A percentile compares a stretch with the other conserved stretches of the same genome.
These are phyloP conservation scores for Lippia alba DNA, from an alignment of 305 asterid species.

Conservation along the genomic window DNA sequence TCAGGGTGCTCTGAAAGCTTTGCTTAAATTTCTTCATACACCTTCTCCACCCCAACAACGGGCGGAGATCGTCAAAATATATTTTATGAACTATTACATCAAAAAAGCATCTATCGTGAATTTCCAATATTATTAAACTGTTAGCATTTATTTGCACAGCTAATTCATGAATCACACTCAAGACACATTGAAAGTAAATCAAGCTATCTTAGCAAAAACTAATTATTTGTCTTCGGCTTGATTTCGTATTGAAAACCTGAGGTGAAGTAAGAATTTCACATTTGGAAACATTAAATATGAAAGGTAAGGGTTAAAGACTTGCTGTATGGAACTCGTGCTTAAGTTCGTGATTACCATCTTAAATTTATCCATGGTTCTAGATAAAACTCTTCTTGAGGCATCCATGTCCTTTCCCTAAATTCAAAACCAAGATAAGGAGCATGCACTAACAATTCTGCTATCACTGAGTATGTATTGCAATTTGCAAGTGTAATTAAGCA, in stretches of 20 bases:
- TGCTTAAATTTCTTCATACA: too few species aligned
- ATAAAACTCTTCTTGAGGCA: slow-evolving; percentile 85
- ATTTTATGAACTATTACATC: too few species aligned
- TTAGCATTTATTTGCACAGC: too few species aligned
- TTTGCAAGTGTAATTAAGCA: slow-evolving; percentile 33
- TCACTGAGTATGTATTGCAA: too few species aligned
- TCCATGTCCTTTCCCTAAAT: slow-evolving; percentile 95
- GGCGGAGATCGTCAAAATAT: too few species aligned
- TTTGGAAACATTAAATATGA: not conserved
- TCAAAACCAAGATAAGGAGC: slow-evolving; percentile 19
- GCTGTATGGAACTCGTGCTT: slow-evolving; percentile 16
- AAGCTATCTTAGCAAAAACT: too few species aligned
- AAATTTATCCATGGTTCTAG: slow-evolving; percentile 97
- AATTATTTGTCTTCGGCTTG: slow-evolving; percentile 83
- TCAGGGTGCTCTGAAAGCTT: too few species aligned
- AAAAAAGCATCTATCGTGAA: too few species aligned
- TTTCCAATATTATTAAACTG: too few species aligned
- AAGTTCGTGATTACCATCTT: slow-evolving; percentile 82
- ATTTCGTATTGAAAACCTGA: slow-evolving; percentile 93
- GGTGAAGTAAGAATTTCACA: slow-evolving; percentile 15
- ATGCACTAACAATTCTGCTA: not conserved
- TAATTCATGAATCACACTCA: too few species aligned
- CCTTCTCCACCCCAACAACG: too few species aligned
- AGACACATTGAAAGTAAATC: too few species aligned
- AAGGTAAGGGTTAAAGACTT: not conserved